Evolutionary conservation across 176 grass and related monocot genomes (phyloP).

Genomic region (Musa beccarii): DNA sequence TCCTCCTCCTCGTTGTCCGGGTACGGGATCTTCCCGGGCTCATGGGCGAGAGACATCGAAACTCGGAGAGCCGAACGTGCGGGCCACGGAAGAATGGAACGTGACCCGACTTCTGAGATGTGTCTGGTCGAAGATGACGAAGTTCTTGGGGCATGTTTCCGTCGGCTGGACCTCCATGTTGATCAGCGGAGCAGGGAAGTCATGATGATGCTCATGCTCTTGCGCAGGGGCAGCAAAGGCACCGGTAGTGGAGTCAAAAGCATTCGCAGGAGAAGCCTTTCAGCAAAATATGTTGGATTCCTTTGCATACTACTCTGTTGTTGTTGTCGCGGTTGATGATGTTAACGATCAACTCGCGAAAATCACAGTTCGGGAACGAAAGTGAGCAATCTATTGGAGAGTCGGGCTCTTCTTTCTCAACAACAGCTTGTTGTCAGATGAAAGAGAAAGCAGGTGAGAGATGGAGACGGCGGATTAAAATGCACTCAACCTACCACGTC

Average conservation of each 20-base stretch:
- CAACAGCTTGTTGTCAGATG: too few relatives aligned
- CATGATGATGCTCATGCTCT: slow-evolving; percentile 38
- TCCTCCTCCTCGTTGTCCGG: slow-evolving; percentile 45
- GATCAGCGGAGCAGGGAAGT: slow-evolving; percentile 60
- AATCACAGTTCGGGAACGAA: too few relatives aligned
- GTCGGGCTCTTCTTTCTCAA: too few relatives aligned
- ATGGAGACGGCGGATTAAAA: too few relatives aligned
- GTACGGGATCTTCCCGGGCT: slow-evolving; percentile 28
- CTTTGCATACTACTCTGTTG: slow-evolving; percentile 34
- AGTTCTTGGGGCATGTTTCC: slow-evolving; percentile 85
- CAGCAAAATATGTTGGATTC: slow-evolving; percentile 52
- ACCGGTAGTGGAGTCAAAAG: slow-evolving; percentile 19
- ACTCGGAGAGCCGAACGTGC: slow-evolving; percentile 46
- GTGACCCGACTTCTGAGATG: slow-evolving; percentile 68
- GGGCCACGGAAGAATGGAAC: slow-evolving; percentile 83
- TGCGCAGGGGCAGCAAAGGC: slow-evolving; percentile 7
- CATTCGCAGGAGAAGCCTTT: slow-evolving; percentile 23
- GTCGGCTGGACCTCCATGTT: slow-evolving; percentile 81
- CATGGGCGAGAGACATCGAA: slow-evolving; percentile 22
- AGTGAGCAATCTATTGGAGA: too few relatives aligned
- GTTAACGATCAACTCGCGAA: too few relatives aligned
- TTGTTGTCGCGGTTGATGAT: too few relatives aligned
- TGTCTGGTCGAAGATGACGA: slow-evolving; percentile 96
- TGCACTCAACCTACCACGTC: too few relatives aligned
- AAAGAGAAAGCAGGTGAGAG: too few relatives aligned